These are phyloP conservation scores for Usnea hakonensis DNA, from an alignment of 495 filamentous ascomycete species.

Conservation along the genomic window DNA sequence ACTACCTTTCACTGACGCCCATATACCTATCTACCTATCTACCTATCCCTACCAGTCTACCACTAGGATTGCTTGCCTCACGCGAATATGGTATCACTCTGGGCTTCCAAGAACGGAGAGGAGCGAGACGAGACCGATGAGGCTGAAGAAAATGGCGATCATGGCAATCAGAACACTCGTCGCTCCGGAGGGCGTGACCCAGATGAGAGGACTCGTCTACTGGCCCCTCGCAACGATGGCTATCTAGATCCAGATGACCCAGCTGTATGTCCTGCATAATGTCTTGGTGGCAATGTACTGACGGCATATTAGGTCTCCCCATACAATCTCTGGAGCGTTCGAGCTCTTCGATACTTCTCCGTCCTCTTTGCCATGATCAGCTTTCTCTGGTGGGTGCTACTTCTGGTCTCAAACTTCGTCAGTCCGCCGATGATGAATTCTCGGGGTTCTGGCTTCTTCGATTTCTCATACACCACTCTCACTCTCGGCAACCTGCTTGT, in stretches of 20 bases:
- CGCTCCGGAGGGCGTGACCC: constrained; percentile 32
- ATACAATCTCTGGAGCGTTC: constrained; percentile 88
- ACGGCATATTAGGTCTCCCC: constrained; percentile 62
- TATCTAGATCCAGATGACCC: constrained; percentile 92
- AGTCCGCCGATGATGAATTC: constrained; percentile 77
- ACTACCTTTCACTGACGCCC: too few species aligned
- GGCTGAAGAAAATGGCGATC: constrained; percentile 12
- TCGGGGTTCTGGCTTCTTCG: constrained; percentile 83
- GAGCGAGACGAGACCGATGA: constrained; percentile 33
- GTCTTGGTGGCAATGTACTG: constrained; percentile 4
- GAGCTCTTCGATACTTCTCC: constrained; percentile 64
- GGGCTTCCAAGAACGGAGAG: constrained; percentile 39
- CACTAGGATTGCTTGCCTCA: background rate
- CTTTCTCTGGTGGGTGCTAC: constrained; percentile 84
- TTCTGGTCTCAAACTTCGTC: constrained; percentile 80
- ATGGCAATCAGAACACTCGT: constrained; percentile 13
- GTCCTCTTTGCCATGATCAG: constrained; percentile 63
- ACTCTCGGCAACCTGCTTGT: constrained; percentile 64
- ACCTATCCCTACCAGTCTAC: background rate
- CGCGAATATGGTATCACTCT: constrained; percentile 40
- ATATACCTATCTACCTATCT: too few species aligned
- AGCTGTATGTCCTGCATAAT: constrained; percentile 50
- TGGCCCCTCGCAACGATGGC: constrained; percentile 52
- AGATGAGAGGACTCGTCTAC: constrained; percentile 68
- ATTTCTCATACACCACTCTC: constrained; percentile 70